phyloP scores from a whole-genome alignment of 768 basidiomycete species.

The Dictyophora rubrovolvata region DNA sequence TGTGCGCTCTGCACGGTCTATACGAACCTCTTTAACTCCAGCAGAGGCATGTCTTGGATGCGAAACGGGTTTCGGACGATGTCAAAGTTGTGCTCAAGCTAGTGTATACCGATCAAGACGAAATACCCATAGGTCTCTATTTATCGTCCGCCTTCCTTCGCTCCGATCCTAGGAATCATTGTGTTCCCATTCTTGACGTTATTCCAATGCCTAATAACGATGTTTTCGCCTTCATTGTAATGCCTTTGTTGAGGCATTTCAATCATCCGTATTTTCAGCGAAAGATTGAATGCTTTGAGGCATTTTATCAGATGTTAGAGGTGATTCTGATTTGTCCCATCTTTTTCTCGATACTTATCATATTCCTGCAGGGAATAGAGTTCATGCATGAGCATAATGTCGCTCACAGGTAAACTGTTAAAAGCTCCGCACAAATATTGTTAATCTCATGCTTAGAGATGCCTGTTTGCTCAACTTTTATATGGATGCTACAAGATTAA shows the following conservation, averaged over 20 bases:
- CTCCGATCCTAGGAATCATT: not conserved
- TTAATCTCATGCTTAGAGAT: conserved; percentile 1
- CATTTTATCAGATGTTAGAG: not conserved
- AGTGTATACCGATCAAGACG: not conserved
- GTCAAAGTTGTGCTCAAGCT: conserved; percentile 16
- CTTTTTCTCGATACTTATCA: not conserved
- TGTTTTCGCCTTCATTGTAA: not conserved
- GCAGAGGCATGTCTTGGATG: conserved; percentile 1
- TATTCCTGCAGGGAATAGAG: not conserved
- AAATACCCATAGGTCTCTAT: not conserved
- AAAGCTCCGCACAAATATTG: not conserved
- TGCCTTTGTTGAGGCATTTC: conserved; percentile 1
- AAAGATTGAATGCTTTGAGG: conserved; percentile 10
- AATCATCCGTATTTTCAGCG: conserved; percentile 19
- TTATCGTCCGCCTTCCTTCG: not conserved
- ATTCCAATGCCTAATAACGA: not conserved
- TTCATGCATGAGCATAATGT: not conserved
- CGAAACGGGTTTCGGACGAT: not conserved
- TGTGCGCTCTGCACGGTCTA: not conserved
- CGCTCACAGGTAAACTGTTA: not conserved
- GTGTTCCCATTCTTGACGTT: not conserved
- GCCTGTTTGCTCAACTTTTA: conserved; percentile 11
- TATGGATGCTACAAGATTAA: conserved; percentile 12
- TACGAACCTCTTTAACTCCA: not conserved
- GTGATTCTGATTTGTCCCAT: not conserved